These are phyloP conservation scores for Podospora pseudoanserina DNA, from an alignment of 495 filamentous ascomycete species.

Conservation along the genomic window DNA sequence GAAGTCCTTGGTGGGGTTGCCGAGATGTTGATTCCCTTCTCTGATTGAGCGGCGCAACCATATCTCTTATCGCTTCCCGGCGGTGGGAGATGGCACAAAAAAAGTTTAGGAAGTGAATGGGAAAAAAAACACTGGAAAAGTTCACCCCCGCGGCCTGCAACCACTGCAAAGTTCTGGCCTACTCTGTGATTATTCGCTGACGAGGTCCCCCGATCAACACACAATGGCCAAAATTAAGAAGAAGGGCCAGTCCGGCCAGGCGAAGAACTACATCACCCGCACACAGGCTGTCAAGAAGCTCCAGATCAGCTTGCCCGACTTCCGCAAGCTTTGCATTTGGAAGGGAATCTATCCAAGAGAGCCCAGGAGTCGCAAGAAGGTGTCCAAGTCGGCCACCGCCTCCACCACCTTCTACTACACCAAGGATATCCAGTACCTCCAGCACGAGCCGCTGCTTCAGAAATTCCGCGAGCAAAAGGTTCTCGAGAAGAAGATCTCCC, in stretches of 20 bases:
- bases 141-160: slow-evolving; percentile 17
- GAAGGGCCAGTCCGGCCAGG: slow-evolving; percentile 88
- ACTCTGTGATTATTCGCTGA: neutral
- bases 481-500: slow-evolving; percentile 92
- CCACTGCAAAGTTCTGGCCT: neutral
- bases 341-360: slow-evolving; percentile 98
- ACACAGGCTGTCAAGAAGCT: slow-evolving; percentile 96
- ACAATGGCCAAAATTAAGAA: slow-evolving; percentile 89
- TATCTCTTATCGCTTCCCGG: slow-evolving; percentile 26
- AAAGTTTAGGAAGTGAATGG: slow-evolving; percentile 26
- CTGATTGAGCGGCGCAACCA: slow-evolving; percentile 1
- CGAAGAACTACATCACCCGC: slow-evolving; percentile 97
- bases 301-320: slow-evolving; percentile 94
- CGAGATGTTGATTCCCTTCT: slow-evolving; percentile 4
- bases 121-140: slow-evolving; percentile 37
- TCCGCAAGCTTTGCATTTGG: slow-evolving; percentile 97
- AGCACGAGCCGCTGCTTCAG: slow-evolving; percentile 90
- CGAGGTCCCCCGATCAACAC: slow-evolving; percentile 13
- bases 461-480: slow-evolving; percentile 97
- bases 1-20: slow-evolving; percentile 9
- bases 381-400: slow-evolving; percentile 79
- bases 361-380: slow-evolving; percentile 94
- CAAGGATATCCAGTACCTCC: slow-evolving; percentile 95
- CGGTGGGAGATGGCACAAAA: slow-evolving; percentile 30
- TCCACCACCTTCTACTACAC: slow-evolving; percentile 98